Base-by-base conservation (phyloP, 805 yeast genomes). In the Candida stauntonica region DNA sequence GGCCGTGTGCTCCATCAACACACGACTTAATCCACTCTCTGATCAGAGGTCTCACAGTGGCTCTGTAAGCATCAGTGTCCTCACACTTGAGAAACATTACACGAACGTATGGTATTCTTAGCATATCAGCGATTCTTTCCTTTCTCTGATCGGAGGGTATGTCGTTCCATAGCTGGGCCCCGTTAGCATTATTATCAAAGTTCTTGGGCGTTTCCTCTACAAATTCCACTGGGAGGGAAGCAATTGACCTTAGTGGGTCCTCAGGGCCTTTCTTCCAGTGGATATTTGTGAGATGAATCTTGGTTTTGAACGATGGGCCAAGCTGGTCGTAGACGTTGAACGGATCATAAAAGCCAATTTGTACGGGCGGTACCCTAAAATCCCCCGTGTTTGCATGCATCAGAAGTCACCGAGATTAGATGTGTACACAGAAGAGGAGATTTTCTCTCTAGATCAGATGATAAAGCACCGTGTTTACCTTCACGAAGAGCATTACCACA, bases 21-120 rank as follows among this genome's bases (percentile, higher is more conserved):
- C 61, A 47, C 29, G 66, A 52, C 31, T 71, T 66, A 18, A 85
- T 64, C 98, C 99, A 93, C 48, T 83, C 93, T 33, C 70, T 72
- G 17, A 89, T 76, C 47, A 87, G 64, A 1, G 95, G 95, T 28
- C 99, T 72, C 1, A 84, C 87, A 51, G 81, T 85, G 0, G 82
- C 60, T 43, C 94, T 68, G 58, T 91, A 91, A 1, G 75, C 75
- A 13, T 91, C 98, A 15, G 82, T 58, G 31, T 74, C 75, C 5
- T 75, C 78, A 43, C 81, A 75, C 39, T 72, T 72, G 7, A 91
- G 69, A 39, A 89, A 73, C 66, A 91, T 79, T 16, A 88, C 54
- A 46, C 81, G 72, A 32, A 85, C 64, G 48, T 81, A 78, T 1
- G 84, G 77, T 5, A 69, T 45, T 8, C 41, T 31, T 4, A 41